A percentile compares a stretch with the other conserved stretches of the same genome.
phyloP scores from a whole-genome alignment of 2,329 filamentous ascomycete genomes.

The Neocatenulostroma microsporum region DNA sequence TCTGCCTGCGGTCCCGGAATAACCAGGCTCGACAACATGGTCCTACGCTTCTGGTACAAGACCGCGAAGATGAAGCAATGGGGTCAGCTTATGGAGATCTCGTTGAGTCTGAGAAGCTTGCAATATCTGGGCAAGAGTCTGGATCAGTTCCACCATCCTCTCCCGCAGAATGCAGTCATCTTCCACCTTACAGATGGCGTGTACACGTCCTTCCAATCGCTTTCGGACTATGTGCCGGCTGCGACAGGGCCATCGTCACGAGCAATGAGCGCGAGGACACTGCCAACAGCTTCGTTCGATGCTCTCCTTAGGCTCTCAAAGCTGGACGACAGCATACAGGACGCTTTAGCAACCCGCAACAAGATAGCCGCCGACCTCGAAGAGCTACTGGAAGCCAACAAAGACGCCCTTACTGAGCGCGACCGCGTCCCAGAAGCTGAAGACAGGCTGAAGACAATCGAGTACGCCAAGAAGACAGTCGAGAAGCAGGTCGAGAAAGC shows the following conservation, averaged over 20 bases:
- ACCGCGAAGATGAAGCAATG: slow-evolving; percentile 44
- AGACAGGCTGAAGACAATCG: slow-evolving; percentile 37
- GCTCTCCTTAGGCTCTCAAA: slow-evolving; percentile 81
- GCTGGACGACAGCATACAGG: slow-evolving; percentile 82
- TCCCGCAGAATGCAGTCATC: slow-evolving; percentile 74
- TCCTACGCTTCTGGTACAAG: slow-evolving; percentile 66
- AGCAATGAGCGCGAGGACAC: slow-evolving; percentile 34
- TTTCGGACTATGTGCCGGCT: slow-evolving; percentile 18
- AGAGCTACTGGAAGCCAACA: slow-evolving; percentile 33
- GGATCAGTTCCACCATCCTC: slow-evolving; percentile 58
- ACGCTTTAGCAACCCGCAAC: slow-evolving; percentile 71
- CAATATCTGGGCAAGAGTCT: slow-evolving; percentile 67
- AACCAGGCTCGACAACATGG: slow-evolving; percentile 58
- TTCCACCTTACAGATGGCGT: slow-evolving; percentile 82
- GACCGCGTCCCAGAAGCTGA: slow-evolving; percentile 35
- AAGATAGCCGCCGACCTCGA: slow-evolving; percentile 73
- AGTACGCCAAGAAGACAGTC: slow-evolving; percentile 53
- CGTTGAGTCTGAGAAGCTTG: slow-evolving; percentile 61
- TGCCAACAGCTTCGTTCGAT: slow-evolving; percentile 74
- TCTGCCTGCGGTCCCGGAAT: slow-evolving; percentile 54
- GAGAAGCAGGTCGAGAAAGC: slow-evolving; percentile 57
- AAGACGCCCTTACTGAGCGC: slow-evolving; percentile 29
- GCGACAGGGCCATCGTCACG: slow-evolving; percentile 14
- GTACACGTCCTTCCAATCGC: slow-evolving; percentile 48
- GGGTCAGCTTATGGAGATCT: slow-evolving; percentile 63